Evolutionary conservation across 2,329 filamentous ascomycete species (phyloP).

Genomic region (Diaporthe caulivora): DNA sequence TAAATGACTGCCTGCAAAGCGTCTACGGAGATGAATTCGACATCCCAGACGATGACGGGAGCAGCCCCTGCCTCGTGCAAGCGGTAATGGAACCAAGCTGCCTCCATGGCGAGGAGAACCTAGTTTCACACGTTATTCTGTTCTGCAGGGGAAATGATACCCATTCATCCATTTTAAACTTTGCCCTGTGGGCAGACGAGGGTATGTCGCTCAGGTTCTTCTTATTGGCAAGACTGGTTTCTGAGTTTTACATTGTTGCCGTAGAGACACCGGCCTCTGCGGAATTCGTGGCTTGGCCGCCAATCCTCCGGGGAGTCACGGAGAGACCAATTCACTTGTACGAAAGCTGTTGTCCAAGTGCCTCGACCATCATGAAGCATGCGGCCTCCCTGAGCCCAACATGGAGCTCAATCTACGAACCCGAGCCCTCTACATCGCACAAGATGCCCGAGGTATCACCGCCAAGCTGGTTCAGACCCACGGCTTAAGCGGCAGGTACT

Average conservation of each 20-base stretch:
- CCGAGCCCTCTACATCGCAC: not conserved
- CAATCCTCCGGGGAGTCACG: not conserved
- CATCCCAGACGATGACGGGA: too few relatives aligned
- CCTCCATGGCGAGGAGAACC: too few relatives aligned
- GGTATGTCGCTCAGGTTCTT: not conserved
- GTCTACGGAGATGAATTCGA: too few relatives aligned
- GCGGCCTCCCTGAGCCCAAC: not conserved
- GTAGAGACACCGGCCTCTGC: not conserved
- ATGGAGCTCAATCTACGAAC: not conserved
- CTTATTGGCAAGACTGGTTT: fast-evolving
- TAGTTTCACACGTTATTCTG: too few relatives aligned
- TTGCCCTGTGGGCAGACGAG: not conserved
- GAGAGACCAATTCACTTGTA: not conserved
- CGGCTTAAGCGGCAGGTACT: not conserved
- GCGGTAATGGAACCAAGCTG: too few relatives aligned
- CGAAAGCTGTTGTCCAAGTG: not conserved
- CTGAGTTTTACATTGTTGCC: not conserved
- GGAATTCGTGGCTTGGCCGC: not conserved
- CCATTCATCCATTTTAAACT: not conserved
- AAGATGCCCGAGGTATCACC: not conserved
- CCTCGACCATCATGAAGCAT: not conserved
- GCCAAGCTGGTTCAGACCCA: not conserved
- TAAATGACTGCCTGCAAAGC: too few relatives aligned
- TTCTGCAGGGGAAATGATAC: too few relatives aligned
- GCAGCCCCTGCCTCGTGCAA: too few relatives aligned